Percentiles rank a stretch among this genome's conserved stretches.
Evolutionary conservation across 192 early-diverging fungal species (phyloP).

Genomic region (Geranomyces variabilis): DNA sequence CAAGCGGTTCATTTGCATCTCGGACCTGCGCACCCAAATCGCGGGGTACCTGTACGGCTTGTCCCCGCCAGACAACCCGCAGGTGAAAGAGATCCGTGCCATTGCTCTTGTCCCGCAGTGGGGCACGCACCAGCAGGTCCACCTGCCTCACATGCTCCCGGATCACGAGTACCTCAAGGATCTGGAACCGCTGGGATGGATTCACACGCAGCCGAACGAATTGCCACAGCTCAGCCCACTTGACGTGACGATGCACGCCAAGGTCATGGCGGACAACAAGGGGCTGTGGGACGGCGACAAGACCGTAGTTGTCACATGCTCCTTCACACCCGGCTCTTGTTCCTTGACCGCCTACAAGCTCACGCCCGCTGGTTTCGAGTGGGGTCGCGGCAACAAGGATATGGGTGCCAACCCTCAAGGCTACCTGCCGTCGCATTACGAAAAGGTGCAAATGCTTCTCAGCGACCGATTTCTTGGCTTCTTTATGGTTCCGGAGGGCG

Average conservation of each 20-base stretch:
- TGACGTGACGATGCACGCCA: slow-evolving; percentile 90
- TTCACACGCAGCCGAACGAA: slow-evolving; percentile 96
- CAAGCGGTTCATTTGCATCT: slow-evolving; percentile 93
- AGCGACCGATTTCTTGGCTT: slow-evolving; percentile 96
- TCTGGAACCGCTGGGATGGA: slow-evolving; percentile 96
- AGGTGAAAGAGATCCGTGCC: slow-evolving; percentile 94
- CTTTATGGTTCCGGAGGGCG: slow-evolving; percentile 96
- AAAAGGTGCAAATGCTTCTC: slow-evolving; percentile 96
- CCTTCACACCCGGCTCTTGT: slow-evolving; percentile 98
- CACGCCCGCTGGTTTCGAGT: slow-evolving; percentile 95
- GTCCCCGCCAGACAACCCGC: slow-evolving; percentile 81
- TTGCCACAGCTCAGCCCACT: slow-evolving; percentile 85
- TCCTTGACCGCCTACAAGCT: slow-evolving; percentile 94
- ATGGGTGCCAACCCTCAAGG: slow-evolving; percentile 78
- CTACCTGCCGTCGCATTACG: slow-evolving; percentile 85
- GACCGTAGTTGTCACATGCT: slow-evolving; percentile 87
- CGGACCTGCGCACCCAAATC: slow-evolving; percentile 94
- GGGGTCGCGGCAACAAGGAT: slow-evolving; percentile 94
- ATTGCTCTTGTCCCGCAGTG: slow-evolving; percentile 98
- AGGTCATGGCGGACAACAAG: slow-evolving; percentile 82
- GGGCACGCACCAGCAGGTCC: slow-evolving; percentile 91
- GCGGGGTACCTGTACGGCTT: slow-evolving; percentile 95
- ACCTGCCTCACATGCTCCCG: slow-evolving; percentile 85
- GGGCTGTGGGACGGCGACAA: slow-evolving; percentile 92
- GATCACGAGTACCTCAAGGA: slow-evolving; percentile 90